These are phyloP conservation scores for Gloeostereum incarnatum DNA, from an alignment of 768 basidiomycete genomes.

Conservation along the genomic window DNA sequence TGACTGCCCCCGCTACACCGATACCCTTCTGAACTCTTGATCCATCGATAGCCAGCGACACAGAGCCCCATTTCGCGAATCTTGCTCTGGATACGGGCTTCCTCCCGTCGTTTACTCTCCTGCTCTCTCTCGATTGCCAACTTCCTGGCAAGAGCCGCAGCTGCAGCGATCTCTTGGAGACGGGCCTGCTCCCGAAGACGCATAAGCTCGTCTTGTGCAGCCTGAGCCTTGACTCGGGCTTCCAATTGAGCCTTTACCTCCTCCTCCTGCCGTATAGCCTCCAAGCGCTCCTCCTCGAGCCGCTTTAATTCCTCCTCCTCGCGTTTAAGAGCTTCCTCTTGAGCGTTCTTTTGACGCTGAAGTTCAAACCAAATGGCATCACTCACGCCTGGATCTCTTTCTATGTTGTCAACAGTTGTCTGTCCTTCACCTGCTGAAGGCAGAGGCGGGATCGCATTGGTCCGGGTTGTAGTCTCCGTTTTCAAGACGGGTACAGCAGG, in stretches of 20 bases:
- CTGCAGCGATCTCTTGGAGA: slow-evolving; percentile 15
- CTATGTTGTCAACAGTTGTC: no score
- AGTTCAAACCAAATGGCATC: slow-evolving; percentile 44
- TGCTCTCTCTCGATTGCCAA: slow-evolving; percentile 9
- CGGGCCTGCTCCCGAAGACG: slow-evolving; percentile 18
- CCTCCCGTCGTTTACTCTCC: slow-evolving; percentile 22
- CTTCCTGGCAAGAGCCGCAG: slow-evolving; percentile 8
- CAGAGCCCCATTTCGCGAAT: slow-evolving; percentile 42
- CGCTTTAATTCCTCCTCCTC: slow-evolving; percentile 14
- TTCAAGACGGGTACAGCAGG: neutral
- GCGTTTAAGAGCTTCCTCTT: slow-evolving; percentile 15
- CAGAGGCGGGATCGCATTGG: no score
- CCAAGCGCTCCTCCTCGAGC: slow-evolving; percentile 8
- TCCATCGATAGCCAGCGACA: slow-evolving; percentile 34
- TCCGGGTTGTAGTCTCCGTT: slow-evolving; percentile 4
- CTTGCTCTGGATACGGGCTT: slow-evolving; percentile 31
- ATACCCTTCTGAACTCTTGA: slow-evolving; percentile 28
- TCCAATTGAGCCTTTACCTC: slow-evolving; percentile 14
- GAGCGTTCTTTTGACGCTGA: slow-evolving; percentile 26
- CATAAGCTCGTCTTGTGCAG: slow-evolving; percentile 12
- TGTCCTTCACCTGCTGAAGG: no score
- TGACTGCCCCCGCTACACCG: slow-evolving; percentile 38
- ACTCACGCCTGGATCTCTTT: slow-evolving; percentile 37
- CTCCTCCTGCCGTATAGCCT: slow-evolving; percentile 10
- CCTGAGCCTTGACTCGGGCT: slow-evolving; percentile 13